Conservation (phyloP, 495 filamentous ascomycete species). For the Aspergillus hancockii region DNA sequence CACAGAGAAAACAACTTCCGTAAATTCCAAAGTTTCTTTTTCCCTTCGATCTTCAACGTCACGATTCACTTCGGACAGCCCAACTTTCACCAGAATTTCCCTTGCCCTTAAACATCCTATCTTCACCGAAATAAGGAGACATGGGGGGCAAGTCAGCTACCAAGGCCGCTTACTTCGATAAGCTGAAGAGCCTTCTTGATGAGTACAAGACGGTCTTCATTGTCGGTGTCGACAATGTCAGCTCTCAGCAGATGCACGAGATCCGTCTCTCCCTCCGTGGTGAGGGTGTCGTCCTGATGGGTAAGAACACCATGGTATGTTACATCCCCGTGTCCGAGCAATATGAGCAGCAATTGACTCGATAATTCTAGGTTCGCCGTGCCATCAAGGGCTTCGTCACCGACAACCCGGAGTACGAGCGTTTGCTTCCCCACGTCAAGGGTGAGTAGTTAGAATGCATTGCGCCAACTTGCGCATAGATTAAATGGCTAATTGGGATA, state of each 20-base stretch:
- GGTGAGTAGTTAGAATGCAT: constrained; percentile 46
- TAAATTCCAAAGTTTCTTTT: constrained; percentile 25
- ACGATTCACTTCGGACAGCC: constrained; percentile 29
- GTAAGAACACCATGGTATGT: constrained; percentile 98
- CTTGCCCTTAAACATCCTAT: constrained; percentile 95
- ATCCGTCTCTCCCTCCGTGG: constrained; percentile 87
- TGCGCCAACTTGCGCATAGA: background rate
- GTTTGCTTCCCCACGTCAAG: constrained; percentile 91
- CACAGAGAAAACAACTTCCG: constrained; percentile 38
- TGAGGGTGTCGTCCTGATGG: constrained; percentile 94
- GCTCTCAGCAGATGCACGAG: constrained; percentile 99
- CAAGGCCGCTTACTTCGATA: constrained; percentile 99
- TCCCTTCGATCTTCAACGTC: constrained; percentile 27
- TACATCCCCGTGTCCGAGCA: background rate
- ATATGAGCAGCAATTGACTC: constrained; percentile 17
- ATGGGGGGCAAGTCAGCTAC: constrained; percentile 97
- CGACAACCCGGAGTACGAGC: constrained; percentile 95
- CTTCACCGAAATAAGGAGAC: constrained; percentile 89
- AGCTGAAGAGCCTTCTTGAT: constrained; percentile 92
- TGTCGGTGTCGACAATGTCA: constrained; percentile 93
- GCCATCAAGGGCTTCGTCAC: constrained; percentile 91
- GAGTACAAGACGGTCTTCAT: constrained; percentile 96
- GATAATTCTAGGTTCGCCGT: constrained; percentile 72
- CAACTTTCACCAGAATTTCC: constrained; percentile 29
- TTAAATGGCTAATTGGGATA: background rate